Conservation (phyloP, 2,329 filamentous ascomycete genomes). For the Neonectria neomacrospora region DNA sequence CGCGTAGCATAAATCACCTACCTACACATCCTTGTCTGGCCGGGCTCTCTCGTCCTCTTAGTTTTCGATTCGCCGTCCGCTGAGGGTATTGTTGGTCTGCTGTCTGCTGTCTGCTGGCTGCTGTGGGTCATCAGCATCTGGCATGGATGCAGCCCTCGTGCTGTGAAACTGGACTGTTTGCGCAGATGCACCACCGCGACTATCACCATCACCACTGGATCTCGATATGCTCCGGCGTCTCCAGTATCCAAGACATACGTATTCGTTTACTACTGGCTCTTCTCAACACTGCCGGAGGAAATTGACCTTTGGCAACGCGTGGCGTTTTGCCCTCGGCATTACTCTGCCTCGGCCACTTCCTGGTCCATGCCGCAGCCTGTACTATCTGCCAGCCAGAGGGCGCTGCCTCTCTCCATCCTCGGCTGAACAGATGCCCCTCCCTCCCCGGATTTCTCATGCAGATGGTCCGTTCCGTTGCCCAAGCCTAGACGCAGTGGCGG, state of each 20-base stretch:
- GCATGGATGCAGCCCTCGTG: conserved; percentile 18
- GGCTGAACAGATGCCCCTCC: conserved; percentile 18
- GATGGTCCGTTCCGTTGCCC: conserved; percentile 16
- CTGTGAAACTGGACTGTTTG: conserved; percentile 28
- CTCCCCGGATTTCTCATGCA: conserved; percentile 34
- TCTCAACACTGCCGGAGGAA: not conserved
- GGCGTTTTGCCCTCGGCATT: conserved; percentile 9
- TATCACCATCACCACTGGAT: not conserved
- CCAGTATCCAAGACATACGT: conserved; percentile 20
- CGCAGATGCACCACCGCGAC: conserved; percentile 2
- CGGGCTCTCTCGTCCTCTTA: not conserved
- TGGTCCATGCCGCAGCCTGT: conserved; percentile 20
- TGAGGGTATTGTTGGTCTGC: conserved; percentile 2
- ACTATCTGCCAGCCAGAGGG: conserved; percentile 19
- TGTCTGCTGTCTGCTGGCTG: conserved; percentile 10
- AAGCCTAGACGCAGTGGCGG: conserved; percentile 28
- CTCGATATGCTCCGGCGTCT: conserved; percentile 10
- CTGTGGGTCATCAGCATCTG: conserved; percentile 9
- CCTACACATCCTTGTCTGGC: conserved; percentile 8
- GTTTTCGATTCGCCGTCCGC: not conserved
- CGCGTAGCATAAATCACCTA: not conserved
- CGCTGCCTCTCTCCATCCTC: conserved; percentile 23
- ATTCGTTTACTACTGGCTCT: conserved; percentile 28
- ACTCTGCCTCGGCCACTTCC: conserved; percentile 1
- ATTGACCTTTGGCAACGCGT: conserved; percentile 9